These are phyloP conservation scores for Arthroderma uncinatum DNA, from an alignment of 2,329 filamentous ascomycete species.

Conservation along the genomic window DNA sequence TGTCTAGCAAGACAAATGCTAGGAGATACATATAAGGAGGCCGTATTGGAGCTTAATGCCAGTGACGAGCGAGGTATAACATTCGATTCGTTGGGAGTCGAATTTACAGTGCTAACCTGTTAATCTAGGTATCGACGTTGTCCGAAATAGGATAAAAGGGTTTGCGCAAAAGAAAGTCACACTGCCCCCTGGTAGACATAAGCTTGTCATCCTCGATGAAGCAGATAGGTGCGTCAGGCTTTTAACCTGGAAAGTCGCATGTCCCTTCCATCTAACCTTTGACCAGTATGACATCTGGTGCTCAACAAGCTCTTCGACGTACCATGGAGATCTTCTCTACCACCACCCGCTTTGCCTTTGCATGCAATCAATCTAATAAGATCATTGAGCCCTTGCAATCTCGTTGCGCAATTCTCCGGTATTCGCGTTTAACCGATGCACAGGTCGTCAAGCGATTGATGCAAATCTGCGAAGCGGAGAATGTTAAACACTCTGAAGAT, in stretches of 20 bases:
- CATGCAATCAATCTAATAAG: constrained; percentile 97
- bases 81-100: neutral
- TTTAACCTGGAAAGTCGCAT: neutral
- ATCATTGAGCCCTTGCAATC: constrained; percentile 99
- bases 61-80: constrained; percentile 73
- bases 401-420: constrained; percentile 88
- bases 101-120: neutral
- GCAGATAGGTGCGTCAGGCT: constrained; percentile 56
- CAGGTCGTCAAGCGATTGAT: constrained; percentile 84
- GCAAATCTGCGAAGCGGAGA: constrained; percentile 87
- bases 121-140: constrained; percentile 73
- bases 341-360: constrained; percentile 93
- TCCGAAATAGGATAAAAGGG: constrained; percentile 92
- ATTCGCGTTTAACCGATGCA: constrained; percentile 79
- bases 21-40: constrained; percentile 92
- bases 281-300: constrained; percentile 77
- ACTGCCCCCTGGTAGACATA: constrained; percentile 77
- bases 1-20: constrained; percentile 86
- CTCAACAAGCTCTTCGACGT: constrained; percentile 83
- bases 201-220: constrained; percentile 94
- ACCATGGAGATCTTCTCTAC: constrained; percentile 99
- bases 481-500: constrained; percentile 82
- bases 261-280: constrained; percentile 3
- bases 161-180: constrained; percentile 99
- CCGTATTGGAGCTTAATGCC: constrained; percentile 89